Conservation (phyloP, 106 monocot species). For the Gastrodia elata region DNA sequence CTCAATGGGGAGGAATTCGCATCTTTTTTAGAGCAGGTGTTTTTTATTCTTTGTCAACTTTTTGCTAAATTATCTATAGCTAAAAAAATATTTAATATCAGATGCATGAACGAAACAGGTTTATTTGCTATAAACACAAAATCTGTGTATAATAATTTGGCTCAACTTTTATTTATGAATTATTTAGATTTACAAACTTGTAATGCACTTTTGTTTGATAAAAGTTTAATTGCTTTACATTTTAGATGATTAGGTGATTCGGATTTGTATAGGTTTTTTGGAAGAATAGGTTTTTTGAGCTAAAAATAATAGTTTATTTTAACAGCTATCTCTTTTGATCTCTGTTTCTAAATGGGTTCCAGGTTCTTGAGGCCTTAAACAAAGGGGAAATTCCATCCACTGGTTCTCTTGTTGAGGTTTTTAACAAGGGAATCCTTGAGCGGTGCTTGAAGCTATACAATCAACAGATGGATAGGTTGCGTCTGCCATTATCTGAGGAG, state of each 20-base stretch:
- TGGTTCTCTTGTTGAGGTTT: slow-evolving; percentile 93
- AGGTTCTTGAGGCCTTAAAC: slow-evolving; percentile 96
- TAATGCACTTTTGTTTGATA: too few relatives aligned
- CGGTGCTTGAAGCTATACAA: slow-evolving; percentile 71
- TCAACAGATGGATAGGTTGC: slow-evolving; percentile 48
- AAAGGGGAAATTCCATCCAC: slow-evolving; percentile 97
- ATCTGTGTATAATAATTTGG: too few relatives aligned
- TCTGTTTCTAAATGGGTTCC: slow-evolving; percentile 12
- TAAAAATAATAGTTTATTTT: not conserved
- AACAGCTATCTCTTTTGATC: not conserved
- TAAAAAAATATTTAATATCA: not conserved
- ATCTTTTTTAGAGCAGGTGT: slow-evolving; percentile 81
- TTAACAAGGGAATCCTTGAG: slow-evolving; percentile 88
- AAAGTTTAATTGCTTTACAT: too few relatives aligned
- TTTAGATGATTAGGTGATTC: too few relatives aligned
- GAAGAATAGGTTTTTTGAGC: not conserved
- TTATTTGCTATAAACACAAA: not conserved
- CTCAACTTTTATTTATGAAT: too few relatives aligned
- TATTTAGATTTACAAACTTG: too few relatives aligned
- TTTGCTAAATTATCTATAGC: not conserved
- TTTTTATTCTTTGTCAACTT: not conserved
- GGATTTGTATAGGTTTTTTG: too few relatives aligned
- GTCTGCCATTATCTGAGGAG: slow-evolving; percentile 48
- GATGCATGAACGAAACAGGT: not conserved
- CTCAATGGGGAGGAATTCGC: slow-evolving; percentile 88